phyloP scores from a whole-genome alignment of 345 rosid genomes.

The Mercurialis annua region DNA sequence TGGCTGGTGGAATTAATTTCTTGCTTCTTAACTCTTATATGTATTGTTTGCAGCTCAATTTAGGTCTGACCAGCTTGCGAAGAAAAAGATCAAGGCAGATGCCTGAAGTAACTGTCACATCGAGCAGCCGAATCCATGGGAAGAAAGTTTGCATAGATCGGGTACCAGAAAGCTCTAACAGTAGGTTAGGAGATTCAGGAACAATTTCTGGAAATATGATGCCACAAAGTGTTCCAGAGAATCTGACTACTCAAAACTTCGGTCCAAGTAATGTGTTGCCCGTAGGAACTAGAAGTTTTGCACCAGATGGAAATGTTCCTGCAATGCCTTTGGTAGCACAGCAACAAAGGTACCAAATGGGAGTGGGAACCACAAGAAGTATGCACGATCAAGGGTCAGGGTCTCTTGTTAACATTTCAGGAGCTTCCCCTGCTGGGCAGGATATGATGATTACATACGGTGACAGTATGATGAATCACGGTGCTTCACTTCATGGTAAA shows the following conservation, averaged over 20 bases:
- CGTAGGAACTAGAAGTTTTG: conserved; percentile 51
- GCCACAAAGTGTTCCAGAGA: conserved; percentile 57
- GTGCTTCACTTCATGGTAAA: conserved; percentile 54
- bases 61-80: conserved; percentile 53
- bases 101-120: conserved; percentile 55
- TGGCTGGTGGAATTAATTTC: conserved; percentile 5
- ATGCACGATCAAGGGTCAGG: conserved; percentile 63
- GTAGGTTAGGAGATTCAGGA: conserved; percentile 46
- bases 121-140: conserved; percentile 60
- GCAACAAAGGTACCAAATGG: conserved; percentile 54
- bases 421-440: conserved; percentile 59
- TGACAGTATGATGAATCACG: conserved; percentile 46
- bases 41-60: conserved; percentile 59
- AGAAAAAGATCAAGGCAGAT: conserved; percentile 72
- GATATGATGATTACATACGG: conserved; percentile 60
- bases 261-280: conserved; percentile 45
- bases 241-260: conserved; percentile 52
- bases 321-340: conserved; percentile 46
- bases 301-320: conserved; percentile 49
- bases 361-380: conserved; percentile 51
- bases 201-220: conserved; percentile 47
- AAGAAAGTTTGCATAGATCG: conserved; percentile 75
- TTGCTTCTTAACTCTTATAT: conserved; percentile 16
- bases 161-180: conserved; percentile 62
- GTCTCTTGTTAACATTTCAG: conserved; percentile 41